phyloP scores from a whole-genome alignment of 192 early-diverging fungal genomes.

The Coemansia sp. region DNA sequence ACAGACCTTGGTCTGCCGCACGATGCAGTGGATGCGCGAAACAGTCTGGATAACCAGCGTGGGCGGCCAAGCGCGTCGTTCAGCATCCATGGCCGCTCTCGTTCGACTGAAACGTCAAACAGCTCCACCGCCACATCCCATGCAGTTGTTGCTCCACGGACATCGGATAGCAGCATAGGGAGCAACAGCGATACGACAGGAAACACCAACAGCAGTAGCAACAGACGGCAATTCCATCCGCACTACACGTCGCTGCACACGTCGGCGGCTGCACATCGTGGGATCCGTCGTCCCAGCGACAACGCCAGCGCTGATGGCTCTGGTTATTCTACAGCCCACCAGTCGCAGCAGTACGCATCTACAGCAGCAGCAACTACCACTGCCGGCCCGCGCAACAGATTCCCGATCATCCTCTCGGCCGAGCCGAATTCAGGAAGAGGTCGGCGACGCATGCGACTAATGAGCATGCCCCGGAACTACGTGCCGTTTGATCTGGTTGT shows the following conservation, averaged over 20 bases:
- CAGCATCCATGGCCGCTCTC: conserved; percentile 17
- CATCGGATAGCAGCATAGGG: conserved; percentile 26
- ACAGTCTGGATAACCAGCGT: background rate
- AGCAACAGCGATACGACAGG: conserved; percentile 2
- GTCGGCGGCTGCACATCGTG: background rate
- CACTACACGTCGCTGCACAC: conserved; percentile 7
- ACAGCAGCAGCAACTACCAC: background rate
- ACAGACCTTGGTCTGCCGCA: background rate
- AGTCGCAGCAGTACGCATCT: background rate
- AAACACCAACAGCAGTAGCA: conserved; percentile 8
- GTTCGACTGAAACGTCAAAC: conserved; percentile 24
- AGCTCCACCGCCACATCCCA: conserved; percentile 12
- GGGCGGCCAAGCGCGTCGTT: conserved; percentile 7
- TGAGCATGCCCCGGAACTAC: conserved; percentile 17
- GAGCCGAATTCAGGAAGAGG: background rate
- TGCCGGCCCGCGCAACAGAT: background rate
- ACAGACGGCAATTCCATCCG: background rate
- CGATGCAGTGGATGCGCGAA: background rate
- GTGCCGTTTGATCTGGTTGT: conserved; percentile 44
- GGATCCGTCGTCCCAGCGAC: conserved; percentile 16
- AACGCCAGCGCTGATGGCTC: conserved; percentile 1
- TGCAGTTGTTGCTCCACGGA: conserved; percentile 4
- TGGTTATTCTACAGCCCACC: background rate
- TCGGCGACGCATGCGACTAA: conserved; percentile 15
- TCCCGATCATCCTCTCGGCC: background rate